Evolutionary conservation across 257 asterid genomes (phyloP).

Genomic region (Fraxinus excelsior): DNA sequence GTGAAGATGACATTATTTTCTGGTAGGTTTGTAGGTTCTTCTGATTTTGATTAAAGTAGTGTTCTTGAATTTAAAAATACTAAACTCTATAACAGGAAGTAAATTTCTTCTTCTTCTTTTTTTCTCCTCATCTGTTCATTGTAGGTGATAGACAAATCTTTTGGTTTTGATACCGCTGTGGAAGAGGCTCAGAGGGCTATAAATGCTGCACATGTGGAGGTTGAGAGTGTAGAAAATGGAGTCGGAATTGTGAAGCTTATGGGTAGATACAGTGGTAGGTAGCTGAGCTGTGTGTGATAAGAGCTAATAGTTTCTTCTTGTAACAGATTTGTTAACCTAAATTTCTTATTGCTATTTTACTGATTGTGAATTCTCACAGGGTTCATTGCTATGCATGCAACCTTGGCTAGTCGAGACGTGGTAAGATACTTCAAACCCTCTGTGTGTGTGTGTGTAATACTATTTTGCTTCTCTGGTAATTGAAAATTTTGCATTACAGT

Average conservation of each 20-base stretch:
- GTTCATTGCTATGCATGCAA: constrained; percentile 93
- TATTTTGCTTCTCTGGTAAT: neutral
- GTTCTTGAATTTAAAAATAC: constrained; percentile 1
- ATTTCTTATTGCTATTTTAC: neutral
- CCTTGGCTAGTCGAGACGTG: constrained; percentile 96
- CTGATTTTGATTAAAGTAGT: constrained; percentile 6
- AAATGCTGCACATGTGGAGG: constrained; percentile 98
- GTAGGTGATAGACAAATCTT: constrained; percentile 95
- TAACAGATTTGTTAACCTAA: constrained; percentile 21
- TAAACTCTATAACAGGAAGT: neutral
- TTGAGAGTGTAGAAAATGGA: constrained; percentile 86
- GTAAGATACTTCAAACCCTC: constrained; percentile 46
- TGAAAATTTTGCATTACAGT: neutral
- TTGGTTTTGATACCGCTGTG: constrained; percentile 97
- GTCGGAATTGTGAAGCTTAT: constrained; percentile 94
- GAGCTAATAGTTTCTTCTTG: constrained; percentile 19
- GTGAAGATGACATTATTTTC: constrained; percentile 3
- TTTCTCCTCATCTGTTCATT: constrained; percentile 2
- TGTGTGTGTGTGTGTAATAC: neutral
- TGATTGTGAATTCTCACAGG: constrained; percentile 47
- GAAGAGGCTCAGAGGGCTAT: constrained; percentile 99
- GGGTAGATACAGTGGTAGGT: constrained; percentile 93
- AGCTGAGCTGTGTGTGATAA: constrained; percentile 11
- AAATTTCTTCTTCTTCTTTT: neutral
- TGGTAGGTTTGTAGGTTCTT: constrained; percentile 4